phyloP scores from a whole-genome alignment of 2,329 filamentous ascomycete species.

The Colletotrichum sp. region DNA sequence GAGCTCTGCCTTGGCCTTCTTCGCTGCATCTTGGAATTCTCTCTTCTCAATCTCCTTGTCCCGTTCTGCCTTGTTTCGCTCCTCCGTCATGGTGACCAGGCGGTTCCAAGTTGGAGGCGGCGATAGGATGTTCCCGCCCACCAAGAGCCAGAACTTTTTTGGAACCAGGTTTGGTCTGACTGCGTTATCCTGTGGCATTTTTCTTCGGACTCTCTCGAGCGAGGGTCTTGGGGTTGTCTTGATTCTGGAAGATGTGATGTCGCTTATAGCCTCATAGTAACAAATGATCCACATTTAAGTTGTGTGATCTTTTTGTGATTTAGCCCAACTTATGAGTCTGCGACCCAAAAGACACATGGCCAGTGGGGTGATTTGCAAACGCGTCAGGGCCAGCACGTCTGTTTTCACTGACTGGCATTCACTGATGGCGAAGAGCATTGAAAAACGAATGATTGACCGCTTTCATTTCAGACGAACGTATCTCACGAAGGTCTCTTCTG shows the following conservation, averaged over 20 bases:
- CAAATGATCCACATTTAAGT: not conserved
- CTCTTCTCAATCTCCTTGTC: not conserved
- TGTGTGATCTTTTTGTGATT: not conserved
- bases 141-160: not conserved
- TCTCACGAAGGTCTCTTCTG: not conserved
- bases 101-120: slow-evolving; percentile 2
- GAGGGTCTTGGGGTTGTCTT: not conserved
- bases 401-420: not conserved
- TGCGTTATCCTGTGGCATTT: not conserved
- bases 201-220: not conserved
- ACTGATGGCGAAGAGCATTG: not conserved
- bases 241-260: not conserved
- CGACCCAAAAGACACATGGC: not conserved
- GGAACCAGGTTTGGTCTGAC: not conserved
- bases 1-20: not conserved
- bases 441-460: not conserved
- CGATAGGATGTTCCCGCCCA: slow-evolving; percentile 6
- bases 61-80: not conserved
- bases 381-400: not conserved
- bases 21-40: not conserved
- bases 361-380: not conserved
- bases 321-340: not conserved
- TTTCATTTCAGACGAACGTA: not conserved
- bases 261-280: not conserved
- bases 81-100: not conserved